Evolutionary conservation across 768 basidiomycete species (phyloP), one percentile per base, ranked within the genome.

Genomic region (Kwoniella pini): DNA sequence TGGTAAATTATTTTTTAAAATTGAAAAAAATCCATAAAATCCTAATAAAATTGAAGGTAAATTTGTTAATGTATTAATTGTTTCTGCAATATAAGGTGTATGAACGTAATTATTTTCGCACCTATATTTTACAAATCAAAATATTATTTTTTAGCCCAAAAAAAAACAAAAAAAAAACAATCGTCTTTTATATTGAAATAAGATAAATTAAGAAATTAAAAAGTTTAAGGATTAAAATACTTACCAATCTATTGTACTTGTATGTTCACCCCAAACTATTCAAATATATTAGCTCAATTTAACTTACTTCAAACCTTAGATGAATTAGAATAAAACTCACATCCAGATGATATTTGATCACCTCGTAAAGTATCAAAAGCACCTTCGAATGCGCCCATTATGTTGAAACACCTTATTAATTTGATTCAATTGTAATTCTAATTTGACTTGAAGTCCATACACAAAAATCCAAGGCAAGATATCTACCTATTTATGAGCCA

Each of bases 81-180:
- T 83, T 74, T 91, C 89, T 26, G 89, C 89, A 49, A 91, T 82
- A 71, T 88, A 88, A 15, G 84, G 83, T 3, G 87, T 85, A 77
- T 88, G 88, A 72, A 87, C 86, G 77, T 90, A 88, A 74, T 90
- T 91, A 50, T 82, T 81, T 85, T 91, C 77, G 56, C 77, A 78
- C 75, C 70, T 66, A 40, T 27, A 53, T 24, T 31, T 3, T 27
- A 12, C 26, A 42, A 21, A 19, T 15, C 27, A 53, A 11, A n/a
- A n/a, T n/a, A n/a, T n/a, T n/a, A n/a, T n/a, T n/a, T n/a, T n/a
- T n/a, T n/a, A n/a, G n/a, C n/a, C n/a, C n/a, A n/a, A n/a, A n/a
- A n/a, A n/a, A n/a, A n/a, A n/a, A n/a, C n/a, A n/a, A n/a, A n/a
- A n/a, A n/a, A n/a, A n/a, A n/a, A n/a, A n/a, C n/a, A n/a, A n/a